phyloP scores from a whole-genome alignment of 176 grass and related monocot genomes.

The Microstegium vimineum region DNA sequence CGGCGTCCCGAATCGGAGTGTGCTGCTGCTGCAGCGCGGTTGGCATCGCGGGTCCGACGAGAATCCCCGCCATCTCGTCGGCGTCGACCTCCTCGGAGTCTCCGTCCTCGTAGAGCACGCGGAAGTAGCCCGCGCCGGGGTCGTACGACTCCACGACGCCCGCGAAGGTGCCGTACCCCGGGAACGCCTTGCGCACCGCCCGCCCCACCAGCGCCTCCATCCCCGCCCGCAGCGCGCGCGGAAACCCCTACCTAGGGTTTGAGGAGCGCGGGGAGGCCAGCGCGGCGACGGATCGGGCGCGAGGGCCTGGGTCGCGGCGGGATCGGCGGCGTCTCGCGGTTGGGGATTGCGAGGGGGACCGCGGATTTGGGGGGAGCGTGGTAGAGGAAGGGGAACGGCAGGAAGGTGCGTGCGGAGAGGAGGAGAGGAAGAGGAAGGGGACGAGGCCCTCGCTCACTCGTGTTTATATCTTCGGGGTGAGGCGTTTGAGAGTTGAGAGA shows the following conservation, averaged over 20 bases:
- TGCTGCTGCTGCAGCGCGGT: slow-evolving; percentile 1
- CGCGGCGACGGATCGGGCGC: slow-evolving; percentile 29
- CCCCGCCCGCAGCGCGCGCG: background rate
- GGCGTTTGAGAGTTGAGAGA: background rate
- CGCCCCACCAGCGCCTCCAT: slow-evolving; percentile 77
- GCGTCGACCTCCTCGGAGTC: slow-evolving; percentile 88
- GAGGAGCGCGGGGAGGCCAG: background rate
- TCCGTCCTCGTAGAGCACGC: slow-evolving; percentile 82
- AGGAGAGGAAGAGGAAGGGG: too few species aligned
- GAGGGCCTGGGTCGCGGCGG: background rate
- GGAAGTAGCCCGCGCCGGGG: slow-evolving; percentile 59
- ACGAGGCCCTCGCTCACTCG: slow-evolving; percentile 2
- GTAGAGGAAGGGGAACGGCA: background rate
- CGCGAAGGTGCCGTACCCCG: slow-evolving; percentile 48
- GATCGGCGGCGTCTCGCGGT: slow-evolving; percentile 26
- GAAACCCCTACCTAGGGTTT: slow-evolving; percentile 46
- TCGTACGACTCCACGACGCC: slow-evolving; percentile 85
- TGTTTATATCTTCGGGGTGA: slow-evolving; percentile 3
- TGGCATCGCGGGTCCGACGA: slow-evolving; percentile 45
- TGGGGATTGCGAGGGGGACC: background rate
- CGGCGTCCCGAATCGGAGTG: background rate
- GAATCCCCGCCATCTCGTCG: slow-evolving; percentile 61
- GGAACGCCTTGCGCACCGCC: slow-evolving; percentile 67
- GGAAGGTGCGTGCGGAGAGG: background rate
- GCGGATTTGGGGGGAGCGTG: background rate